Evolutionary conservation across 2,329 filamentous ascomycete genomes (phyloP).

Genomic region (Nemania sp.): DNA sequence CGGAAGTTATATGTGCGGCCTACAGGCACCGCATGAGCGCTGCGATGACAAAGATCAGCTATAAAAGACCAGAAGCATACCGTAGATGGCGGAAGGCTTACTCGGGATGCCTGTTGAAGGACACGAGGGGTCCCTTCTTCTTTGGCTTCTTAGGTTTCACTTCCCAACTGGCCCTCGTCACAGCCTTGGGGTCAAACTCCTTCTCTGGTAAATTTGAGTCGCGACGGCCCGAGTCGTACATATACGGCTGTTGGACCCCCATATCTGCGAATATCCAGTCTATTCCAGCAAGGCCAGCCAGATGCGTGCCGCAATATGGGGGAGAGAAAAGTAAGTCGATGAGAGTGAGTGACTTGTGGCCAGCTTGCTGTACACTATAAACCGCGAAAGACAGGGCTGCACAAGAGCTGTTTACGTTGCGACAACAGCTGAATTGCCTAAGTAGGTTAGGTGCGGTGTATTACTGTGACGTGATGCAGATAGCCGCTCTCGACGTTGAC

Average conservation of each 20-base stretch:
- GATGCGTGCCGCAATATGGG: slow-evolving; percentile 24
- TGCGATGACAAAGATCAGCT: slow-evolving; percentile 35
- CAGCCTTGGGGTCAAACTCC: slow-evolving; percentile 74
- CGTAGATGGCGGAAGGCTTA: slow-evolving; percentile 49
- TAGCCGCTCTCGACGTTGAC: slow-evolving; percentile 11
- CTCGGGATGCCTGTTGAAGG: slow-evolving; percentile 88
- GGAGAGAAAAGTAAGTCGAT: neutral
- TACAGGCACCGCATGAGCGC: slow-evolving; percentile 66
- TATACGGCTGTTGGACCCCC: slow-evolving; percentile 39
- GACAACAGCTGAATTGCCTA: neutral
- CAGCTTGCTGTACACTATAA: neutral
- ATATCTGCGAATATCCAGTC: slow-evolving; percentile 30
- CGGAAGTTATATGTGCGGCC: slow-evolving; percentile 64
- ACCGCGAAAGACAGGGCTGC: neutral
- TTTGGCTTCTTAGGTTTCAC: slow-evolving; percentile 65
- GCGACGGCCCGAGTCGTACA: slow-evolving; percentile 38
- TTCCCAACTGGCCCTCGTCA: slow-evolving; percentile 78
- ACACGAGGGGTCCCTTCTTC: slow-evolving; percentile 74
- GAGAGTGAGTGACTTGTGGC: slow-evolving; percentile 13
- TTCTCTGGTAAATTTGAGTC: slow-evolving; percentile 38
- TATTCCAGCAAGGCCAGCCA: slow-evolving; percentile 30
- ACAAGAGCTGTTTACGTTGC: neutral
- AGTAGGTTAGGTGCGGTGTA: too few relatives aligned
- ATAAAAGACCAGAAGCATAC: neutral
- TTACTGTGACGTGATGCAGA: slow-evolving; percentile 9